Evolutionary conservation across 208 protist genomes (phyloP).

Genomic region (Crithidia expoeki): DNA sequence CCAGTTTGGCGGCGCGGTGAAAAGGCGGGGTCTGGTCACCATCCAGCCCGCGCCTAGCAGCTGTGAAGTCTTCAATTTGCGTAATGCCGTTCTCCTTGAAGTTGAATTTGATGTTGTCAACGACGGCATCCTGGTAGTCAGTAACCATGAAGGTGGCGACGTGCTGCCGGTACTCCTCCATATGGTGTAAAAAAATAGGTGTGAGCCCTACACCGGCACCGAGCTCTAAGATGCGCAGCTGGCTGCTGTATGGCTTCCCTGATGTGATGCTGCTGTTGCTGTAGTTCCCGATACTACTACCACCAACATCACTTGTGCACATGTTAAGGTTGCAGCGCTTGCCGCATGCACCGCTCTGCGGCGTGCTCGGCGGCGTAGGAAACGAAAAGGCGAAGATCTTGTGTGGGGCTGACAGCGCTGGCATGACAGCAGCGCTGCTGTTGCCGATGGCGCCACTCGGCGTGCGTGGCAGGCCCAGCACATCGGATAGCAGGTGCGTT

Average conservation of each 20-base stretch:
- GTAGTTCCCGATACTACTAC: not conserved
- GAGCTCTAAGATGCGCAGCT: constrained; percentile 72
- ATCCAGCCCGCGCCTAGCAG: constrained; percentile 35
- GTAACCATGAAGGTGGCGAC: constrained; percentile 55
- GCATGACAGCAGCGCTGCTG: constrained; percentile 1
- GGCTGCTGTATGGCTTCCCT: constrained; percentile 16
- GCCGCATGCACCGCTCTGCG: not conserved
- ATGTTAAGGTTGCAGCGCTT: not conserved
- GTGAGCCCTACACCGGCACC: constrained; percentile 79
- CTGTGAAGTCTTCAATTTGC: constrained; percentile 23
- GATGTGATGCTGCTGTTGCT: not conserved
- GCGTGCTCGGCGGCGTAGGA: not conserved
- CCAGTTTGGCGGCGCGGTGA: constrained; percentile 55
- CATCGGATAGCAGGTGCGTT: constrained; percentile 37
- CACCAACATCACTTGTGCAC: not conserved
- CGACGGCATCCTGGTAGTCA: constrained; percentile 72
- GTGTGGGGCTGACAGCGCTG: constrained; percentile 7
- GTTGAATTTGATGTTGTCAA: constrained; percentile 80
- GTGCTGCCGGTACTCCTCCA: constrained; percentile 40
- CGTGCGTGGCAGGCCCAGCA: constrained; percentile 31
- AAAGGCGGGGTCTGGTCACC: constrained; percentile 30
- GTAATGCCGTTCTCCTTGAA: constrained; percentile 47
- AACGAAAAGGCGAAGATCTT: constrained; percentile 1
- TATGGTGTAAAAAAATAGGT: constrained; percentile 52
- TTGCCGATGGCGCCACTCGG: not conserved